Base-by-base conservation (phyloP, 208 protist genomes). In the Angomonas deanei region DNA sequence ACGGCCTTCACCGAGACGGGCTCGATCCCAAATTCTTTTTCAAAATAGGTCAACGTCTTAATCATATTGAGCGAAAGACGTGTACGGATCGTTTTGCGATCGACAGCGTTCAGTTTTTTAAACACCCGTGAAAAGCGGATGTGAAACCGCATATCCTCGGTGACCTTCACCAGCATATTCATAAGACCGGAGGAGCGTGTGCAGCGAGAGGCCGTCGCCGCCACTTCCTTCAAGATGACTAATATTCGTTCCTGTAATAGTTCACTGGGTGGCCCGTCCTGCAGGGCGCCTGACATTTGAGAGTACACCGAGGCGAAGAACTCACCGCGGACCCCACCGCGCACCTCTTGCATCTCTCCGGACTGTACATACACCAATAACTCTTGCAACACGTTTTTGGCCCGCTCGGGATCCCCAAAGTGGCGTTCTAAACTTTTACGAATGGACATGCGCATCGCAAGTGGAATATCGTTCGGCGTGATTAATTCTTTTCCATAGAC, bases 41-140 rank as follows among this genome's bases (percentile, higher is more conserved):
- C 91, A 64, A 96, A 94, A 76, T 93, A 92, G 15, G 82, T 74
- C n/a, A 93, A 70, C n/a, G 90, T 96, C 62, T 88, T 78, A 3
- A 82, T 49, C 74, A 96, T 84, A 49, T 88, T 80, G n/a, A 93
- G 71, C 26, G 55, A 68, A 31, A 54, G 59, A 34, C 74, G 78
- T 11, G 69, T 83, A 13, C 90, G 90, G 26, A 96, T 86, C 2
- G 84, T 96, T 42, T 71, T 78, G 47, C 86, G 78, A 38, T 93
- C 84, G 17, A 32, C 49, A 3, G 60, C 68, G 38, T 39, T 80
- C 10, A 96, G 53, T 33, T 77, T 80, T 53, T 88, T 88, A 60
- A 84, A 96, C 10, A 91, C 75, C 4, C 61, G 69, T 33, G 80
- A 74, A 64, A 96, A 93, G 39, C 86, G 84, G 27, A 92, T 85